Base-by-base conservation (phyloP, 176 grass and related monocot species). In the Oryza australiensis region DNA sequence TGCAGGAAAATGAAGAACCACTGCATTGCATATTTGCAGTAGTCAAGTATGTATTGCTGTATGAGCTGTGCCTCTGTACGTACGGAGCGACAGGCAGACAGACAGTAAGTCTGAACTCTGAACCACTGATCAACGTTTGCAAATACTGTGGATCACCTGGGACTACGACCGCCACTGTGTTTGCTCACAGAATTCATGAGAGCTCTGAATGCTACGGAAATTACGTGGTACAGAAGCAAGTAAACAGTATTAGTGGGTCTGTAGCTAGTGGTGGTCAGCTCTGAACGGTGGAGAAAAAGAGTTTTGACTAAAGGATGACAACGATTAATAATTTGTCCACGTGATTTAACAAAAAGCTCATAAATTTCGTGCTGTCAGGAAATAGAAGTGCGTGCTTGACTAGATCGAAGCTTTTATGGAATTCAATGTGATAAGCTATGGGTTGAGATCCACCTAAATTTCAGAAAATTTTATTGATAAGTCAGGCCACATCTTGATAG, bases 401-500 rank as follows among this genome's bases (percentile, higher is more conserved):
- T 55, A 18, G 20, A 60, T 60, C n/a, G 55, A 23, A 24, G 40
- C 29, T 16, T 76, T 70, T 2, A 28, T 65, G 14, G 63, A 18
- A 68, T 22, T 55, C 65, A 38, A 72, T 11, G 41, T 72, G 86
- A 87, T 82, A 87, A 76, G 85, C 38, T 22, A 48, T 76, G 23
- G 23, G 57, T 45, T 65, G 55, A 65, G 40, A 71, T 46, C 65
- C n/a, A 65, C 65, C 57, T 66, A 77, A 87, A 77, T 41, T 32
- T 46, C 41, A 40, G 59, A 26, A 66, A 70, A 9, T 26, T 35
- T 33, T 45, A 38, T 45, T 82, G 82, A 89, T 89, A 85, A 86
- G 83, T 34, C 57, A 60, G 73, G 82, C 66, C 73, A 86, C 87
- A 63, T 89, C 83, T 82, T 65, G 77, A 77, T 86, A 82, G 87